A percentile compares a stretch with the other conserved stretches of the same genome.
These are phyloP conservation scores for Verticillium nubilum DNA, from an alignment of 2,329 filamentous ascomycete genomes.

Conservation along the genomic window DNA sequence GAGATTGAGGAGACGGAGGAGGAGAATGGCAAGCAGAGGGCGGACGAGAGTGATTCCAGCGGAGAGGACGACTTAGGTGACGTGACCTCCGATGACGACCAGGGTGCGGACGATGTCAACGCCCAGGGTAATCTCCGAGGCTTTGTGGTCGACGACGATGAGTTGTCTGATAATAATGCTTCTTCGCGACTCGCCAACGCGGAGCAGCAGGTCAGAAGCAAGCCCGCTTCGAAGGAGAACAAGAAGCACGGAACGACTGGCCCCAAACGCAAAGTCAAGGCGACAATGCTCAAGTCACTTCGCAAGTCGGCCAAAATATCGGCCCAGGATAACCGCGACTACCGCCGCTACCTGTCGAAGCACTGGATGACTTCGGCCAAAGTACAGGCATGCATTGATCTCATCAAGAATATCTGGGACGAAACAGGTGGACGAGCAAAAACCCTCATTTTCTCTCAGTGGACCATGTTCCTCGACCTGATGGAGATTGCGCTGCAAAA, in stretches of 20 bases:
- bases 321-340: conserved; percentile 43
- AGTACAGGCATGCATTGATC: conserved; percentile 61
- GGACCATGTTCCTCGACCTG: conserved; percentile 72
- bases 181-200: conserved; percentile 10
- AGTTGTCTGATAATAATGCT: conserved; percentile 31
- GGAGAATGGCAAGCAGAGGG: conserved; percentile 25
- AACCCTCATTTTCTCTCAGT: conserved; percentile 78
- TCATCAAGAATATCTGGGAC: conserved; percentile 45
- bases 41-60: conserved; percentile 42
- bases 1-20: conserved; percentile 25
- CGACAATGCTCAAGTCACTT: conserved; percentile 22
- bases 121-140: conserved; percentile 6
- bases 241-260: conserved; percentile 32
- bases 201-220: conserved; percentile 6
- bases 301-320: conserved; percentile 26
- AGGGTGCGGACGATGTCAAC: conserved; percentile 23
- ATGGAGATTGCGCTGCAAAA: conserved; percentile 65
- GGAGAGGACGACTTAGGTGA: conserved; percentile 40
- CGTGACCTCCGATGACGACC: conserved; percentile 20
- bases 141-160: conserved; percentile 12
- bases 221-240: conserved; percentile 15
- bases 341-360: conserved; percentile 62
- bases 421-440: conserved; percentile 68
- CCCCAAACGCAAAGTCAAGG: conserved; percentile 30
- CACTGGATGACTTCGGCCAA: conserved; percentile 73